A percentile compares a stretch with the other conserved stretches of the same genome.
Evolutionary conservation across 225 moss, liverwort and hornwort genomes (phyloP).

Genomic region (Takakia lepidozioides): DNA sequence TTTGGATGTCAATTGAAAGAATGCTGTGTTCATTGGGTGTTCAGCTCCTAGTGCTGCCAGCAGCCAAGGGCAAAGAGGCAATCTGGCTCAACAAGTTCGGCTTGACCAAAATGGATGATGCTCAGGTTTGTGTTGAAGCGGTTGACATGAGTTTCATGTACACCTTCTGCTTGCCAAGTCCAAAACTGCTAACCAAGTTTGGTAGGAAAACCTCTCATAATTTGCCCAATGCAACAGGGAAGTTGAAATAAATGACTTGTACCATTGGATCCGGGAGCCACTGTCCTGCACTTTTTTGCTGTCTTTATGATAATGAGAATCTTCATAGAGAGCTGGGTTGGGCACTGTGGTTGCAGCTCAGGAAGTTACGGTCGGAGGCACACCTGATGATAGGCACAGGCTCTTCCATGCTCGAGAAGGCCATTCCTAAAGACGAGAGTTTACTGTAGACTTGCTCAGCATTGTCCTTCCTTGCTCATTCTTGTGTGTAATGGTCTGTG

Average conservation of each 20-base stretch:
- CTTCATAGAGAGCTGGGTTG: slow-evolving; percentile 4
- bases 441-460: too few species aligned
- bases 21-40: slow-evolving; percentile 69
- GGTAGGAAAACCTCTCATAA: too few species aligned
- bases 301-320: neutral
- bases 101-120: slow-evolving; percentile 54
- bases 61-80: slow-evolving; percentile 66
- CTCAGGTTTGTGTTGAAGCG: slow-evolving; percentile 31
- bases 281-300: neutral
- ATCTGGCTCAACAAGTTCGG: slow-evolving; percentile 73
- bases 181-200: neutral
- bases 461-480: too few species aligned
- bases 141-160: neutral
- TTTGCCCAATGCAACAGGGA: too few species aligned
- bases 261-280: neutral
- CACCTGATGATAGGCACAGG: slow-evolving; percentile 80
- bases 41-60: slow-evolving; percentile 65
- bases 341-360: slow-evolving; percentile 45
- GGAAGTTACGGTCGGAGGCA: slow-evolving; percentile 50
- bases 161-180: neutral
- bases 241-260: too few species aligned
- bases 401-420: slow-evolving; percentile 63
- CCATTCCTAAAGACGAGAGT: too few species aligned
- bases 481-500: too few species aligned
- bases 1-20: slow-evolving; percentile 73